A percentile compares a stretch with the other conserved stretches of the same genome.
Evolutionary conservation across 768 basidiomycete species (phyloP).

Genomic region (Hirschioporus abietinus): DNA sequence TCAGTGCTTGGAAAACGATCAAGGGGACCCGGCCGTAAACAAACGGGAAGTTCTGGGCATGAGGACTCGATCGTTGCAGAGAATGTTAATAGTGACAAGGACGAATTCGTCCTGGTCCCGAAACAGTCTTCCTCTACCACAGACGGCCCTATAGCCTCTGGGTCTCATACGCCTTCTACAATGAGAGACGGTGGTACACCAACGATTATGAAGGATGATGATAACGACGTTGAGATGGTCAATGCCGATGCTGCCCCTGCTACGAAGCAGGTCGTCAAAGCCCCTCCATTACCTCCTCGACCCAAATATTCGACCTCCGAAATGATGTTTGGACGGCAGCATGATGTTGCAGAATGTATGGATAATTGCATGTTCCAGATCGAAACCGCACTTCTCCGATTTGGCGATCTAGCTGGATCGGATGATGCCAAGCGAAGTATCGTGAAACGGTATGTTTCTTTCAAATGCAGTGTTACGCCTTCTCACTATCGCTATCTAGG

Average conservation of each 20-base stretch:
- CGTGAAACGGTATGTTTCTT: conserved; percentile 64
- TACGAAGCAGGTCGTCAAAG: conserved; percentile 27
- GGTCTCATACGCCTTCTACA: background rate
- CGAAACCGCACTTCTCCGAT: conserved; percentile 83
- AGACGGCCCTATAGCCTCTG: background rate
- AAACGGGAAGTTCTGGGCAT: conserved; percentile 31
- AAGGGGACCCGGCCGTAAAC: conserved; percentile 41
- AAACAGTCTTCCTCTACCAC: conserved; percentile 30
- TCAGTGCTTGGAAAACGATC: conserved; percentile 69
- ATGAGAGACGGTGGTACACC: background rate
- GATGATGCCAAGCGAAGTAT: conserved; percentile 65
- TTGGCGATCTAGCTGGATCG: conserved; percentile 46
- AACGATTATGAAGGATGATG: conserved; percentile 19
- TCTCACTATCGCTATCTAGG: conserved; percentile 28
- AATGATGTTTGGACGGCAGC: conserved; percentile 95
- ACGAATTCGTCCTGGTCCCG: conserved; percentile 37
- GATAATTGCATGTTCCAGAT: conserved; percentile 99
- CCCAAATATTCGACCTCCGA: conserved; percentile 55
- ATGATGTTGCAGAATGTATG: conserved; percentile 98
- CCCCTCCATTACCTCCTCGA: conserved; percentile 53
- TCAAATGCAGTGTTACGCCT: background rate
- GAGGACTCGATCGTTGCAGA: conserved; percentile 33
- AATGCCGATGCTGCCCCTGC: background rate
- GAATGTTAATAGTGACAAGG: conserved; percentile 27
- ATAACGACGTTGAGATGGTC: conserved; percentile 16